Evolutionary conservation across 805 yeast species (phyloP), one percentile per base, ranked within the genome.

Genomic region (Lachancea cidri): DNA sequence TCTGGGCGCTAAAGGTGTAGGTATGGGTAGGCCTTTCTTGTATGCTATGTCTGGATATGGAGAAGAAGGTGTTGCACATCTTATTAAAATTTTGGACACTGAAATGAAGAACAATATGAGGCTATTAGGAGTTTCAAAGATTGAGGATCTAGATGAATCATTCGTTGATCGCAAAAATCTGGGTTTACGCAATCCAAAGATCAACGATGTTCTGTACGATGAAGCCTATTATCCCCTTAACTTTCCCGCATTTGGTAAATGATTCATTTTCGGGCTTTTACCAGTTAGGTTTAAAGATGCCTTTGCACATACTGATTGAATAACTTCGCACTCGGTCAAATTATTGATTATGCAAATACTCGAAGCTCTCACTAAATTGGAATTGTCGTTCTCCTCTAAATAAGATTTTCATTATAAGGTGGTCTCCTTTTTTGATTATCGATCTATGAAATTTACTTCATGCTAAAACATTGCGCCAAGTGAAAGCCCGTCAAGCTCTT

Each of bases 41-140:
- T 84, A 81, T 55, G 87, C 88, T 29, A 77, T 83, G 79, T 72
- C 85, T n/a, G 72, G 86, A 1, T 86, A 84, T 48, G 94, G 94
- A 8, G 86, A 77, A 50, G 79, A 68, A 5, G 95, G 94, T 24
- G 88, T 83, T 6, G 57, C 58, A 33, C 73, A 73, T 46, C 84
- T 87, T 11, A 74, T 82, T 42, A 79, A 77, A 50, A 67, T 81
- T 4, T 62, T 83, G 51, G 71, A 76, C 47, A 74, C 69, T 24
- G 89, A 83, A 53, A 69, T 83, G 65, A 65, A 70, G 39, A 74
- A 79, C 64, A 77, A 77, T 48, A 77, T 83, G 86, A 70, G 81
- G 50, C 64, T 82, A 29, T 62, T 83, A 42, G 89, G 88, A 9
- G 86, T 72, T 4, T 71, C 67, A 4, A 57, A 61, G 3, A 54